Conservation (phyloP, 2,329 filamentous ascomycete species). For the Alternaria triticina region DNA sequence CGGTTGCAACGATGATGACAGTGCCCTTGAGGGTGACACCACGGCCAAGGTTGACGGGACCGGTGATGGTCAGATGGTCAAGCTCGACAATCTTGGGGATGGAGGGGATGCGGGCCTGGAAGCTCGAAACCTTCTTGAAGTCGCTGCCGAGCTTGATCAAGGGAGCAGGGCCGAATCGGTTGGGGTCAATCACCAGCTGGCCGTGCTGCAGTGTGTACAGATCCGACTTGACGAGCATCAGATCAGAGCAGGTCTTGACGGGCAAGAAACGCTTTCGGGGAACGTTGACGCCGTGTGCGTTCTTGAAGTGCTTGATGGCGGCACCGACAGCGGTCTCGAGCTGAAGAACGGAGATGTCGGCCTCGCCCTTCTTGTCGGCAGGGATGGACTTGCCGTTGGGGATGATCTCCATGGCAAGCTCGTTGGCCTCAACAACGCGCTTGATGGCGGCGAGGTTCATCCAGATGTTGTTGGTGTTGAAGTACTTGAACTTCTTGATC, state of each 20-base stretch:
- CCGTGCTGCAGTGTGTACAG: constrained; percentile 99
- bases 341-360: constrained; percentile 95
- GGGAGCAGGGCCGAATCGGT: constrained; percentile 93
- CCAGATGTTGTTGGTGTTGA: constrained; percentile 99
- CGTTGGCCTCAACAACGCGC: constrained; percentile 97
- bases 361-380: constrained; percentile 99
- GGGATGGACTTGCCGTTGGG: constrained; percentile 99
- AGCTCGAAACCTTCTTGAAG: constrained; percentile 99
- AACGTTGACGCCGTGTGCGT: constrained; percentile 98
- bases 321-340: constrained; percentile 98
- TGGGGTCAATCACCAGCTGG: constrained; percentile 95
- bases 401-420: constrained; percentile 99
- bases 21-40: constrained; percentile 97
- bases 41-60: constrained; percentile 93
- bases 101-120: constrained; percentile 84
- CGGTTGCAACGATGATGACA: constrained; percentile 97
- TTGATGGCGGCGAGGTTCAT: constrained; percentile 97
- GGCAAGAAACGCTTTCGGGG: constrained; percentile 97
- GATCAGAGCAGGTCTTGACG: constrained; percentile 99
- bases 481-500: constrained; percentile 99
- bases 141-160: constrained; percentile 98
- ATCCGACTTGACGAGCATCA: constrained; percentile 99
- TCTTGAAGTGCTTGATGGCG: constrained; percentile 97
- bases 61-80: constrained; percentile 96
- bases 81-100: constrained; percentile 92